Evolutionary conservation across 108 stramenopile species (phyloP).

Genomic region (Pseudonitzschia delicatissima): DNA sequence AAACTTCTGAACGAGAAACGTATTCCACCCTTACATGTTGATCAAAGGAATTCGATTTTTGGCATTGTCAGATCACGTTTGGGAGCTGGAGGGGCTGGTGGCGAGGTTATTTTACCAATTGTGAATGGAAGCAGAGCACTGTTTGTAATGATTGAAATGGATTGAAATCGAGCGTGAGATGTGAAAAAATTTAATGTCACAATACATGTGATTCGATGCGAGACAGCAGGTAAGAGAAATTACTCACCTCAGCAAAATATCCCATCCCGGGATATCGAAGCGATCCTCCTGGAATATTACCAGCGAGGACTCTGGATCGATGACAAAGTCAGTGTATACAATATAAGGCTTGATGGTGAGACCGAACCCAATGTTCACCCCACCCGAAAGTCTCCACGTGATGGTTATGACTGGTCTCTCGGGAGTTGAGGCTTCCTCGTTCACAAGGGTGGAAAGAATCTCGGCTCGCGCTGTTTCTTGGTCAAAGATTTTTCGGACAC

Average conservation of each 20-base stretch:
- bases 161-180: neutral
- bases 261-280: constrained; percentile 66
- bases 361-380: constrained; percentile 72
- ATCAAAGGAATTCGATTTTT: neutral
- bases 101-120: constrained; percentile 57
- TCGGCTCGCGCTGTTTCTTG: constrained; percentile 67
- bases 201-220: neutral
- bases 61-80: constrained; percentile 33
- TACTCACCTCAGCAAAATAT: constrained; percentile 46
- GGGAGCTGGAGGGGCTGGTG: constrained; percentile 49
- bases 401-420: constrained; percentile 55
- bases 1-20: no score
- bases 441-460: constrained; percentile 63
- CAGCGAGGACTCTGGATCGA: constrained; percentile 59
- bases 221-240: no score
- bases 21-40: no score
- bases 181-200: neutral
- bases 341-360: constrained; percentile 85
- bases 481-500: constrained; percentile 71
- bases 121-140: constrained; percentile 61
- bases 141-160: neutral
- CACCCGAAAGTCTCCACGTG: constrained; percentile 76
- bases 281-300: constrained; percentile 78
- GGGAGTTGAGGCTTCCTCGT: constrained; percentile 21
- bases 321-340: constrained; percentile 70